Percentiles rank a stretch among this genome's conserved stretches.
Evolutionary conservation across 352 stramenopile genomes (phyloP).

Genomic region (Thraustotheca clavata): DNA sequence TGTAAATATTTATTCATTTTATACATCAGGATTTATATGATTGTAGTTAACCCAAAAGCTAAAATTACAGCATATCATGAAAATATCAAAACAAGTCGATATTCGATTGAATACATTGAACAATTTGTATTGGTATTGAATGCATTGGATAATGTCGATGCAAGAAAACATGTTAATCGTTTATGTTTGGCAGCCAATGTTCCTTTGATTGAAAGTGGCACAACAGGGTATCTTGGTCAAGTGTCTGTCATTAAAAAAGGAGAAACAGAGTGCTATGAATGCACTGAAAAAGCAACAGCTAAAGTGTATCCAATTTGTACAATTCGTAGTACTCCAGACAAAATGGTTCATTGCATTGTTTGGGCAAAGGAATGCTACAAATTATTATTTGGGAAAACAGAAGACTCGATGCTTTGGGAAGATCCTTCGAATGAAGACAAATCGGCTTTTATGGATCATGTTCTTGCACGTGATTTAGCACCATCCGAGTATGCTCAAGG

Average conservation of each 20-base stretch:
- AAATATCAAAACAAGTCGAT: slow-evolving; percentile 93
- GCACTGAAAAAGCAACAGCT: slow-evolving; percentile 88
- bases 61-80: slow-evolving; percentile 93
- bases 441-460: slow-evolving; percentile 74
- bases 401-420: slow-evolving; percentile 95
- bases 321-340: slow-evolving; percentile 97
- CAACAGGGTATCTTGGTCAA: slow-evolving; percentile 97
- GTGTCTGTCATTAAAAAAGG: slow-evolving; percentile 96
- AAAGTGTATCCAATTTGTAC: slow-evolving; percentile 99
- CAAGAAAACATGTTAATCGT: slow-evolving; percentile 97
- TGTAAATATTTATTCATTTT: slow-evolving; percentile 22
- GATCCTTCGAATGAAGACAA: slow-evolving; percentile 68
- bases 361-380: slow-evolving; percentile 94
- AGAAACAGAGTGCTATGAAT: slow-evolving; percentile 99
- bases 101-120: slow-evolving; percentile 92
- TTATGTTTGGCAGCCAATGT: slow-evolving; percentile 89
- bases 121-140: slow-evolving; percentile 98
- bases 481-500: slow-evolving; percentile 56
- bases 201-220: slow-evolving; percentile 96
- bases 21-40: neutral
- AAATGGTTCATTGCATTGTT: slow-evolving; percentile 99
- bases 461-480: slow-evolving; percentile 10
- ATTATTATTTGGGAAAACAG: slow-evolving; percentile 72
- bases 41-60: slow-evolving; percentile 75
- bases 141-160: slow-evolving; percentile 98